Base-by-base conservation (phyloP, 2,329 filamentous ascomycete species). In the Colletotrichum gloeosporioides region DNA sequence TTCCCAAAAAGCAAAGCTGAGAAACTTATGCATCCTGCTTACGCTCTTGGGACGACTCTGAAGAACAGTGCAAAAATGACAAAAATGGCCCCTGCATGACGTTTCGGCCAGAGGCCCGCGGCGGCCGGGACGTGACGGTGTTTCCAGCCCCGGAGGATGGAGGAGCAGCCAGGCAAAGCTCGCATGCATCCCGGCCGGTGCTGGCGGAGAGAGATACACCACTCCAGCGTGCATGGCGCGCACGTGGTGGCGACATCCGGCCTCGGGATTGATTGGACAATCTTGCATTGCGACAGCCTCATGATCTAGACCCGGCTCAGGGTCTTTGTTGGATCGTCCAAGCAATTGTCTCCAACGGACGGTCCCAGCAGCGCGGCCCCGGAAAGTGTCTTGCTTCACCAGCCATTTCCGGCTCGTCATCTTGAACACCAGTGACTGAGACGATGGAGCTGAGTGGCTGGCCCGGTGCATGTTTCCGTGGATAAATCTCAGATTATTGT, bases 261-360 rank as follows among this genome's bases (percentile, higher is more conserved):
- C 32, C 44, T 53, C 34, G 25, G 32, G 27, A 67, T 64, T 65
- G 57, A 75, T 68, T 67, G 75, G 72, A 10, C 22, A 44, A 75
- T 55, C 55, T 63, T 31, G 39, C 32, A 67, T 44, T 29, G 39
- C 64, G 59, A 29, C 67, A 75, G 75, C 72, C 72, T 72, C 75
- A 65, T 71, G 67, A 75, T 77, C 72, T 75, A 15, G 34, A 68
- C 39, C 27, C 16, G n/a, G 22, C 18, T 55, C 18, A 69, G 27
- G 22, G 32, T 22, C 27, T 29, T 34, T 53, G 18, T 39, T 18
- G 32, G 57, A 77, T 75, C 67, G 67, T 59, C 27, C 32, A 39
- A 49, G 66, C 53, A 68, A 61, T 49, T 70, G 44, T 34, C 22
- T 44, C 55, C 34, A n/a, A 25, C 32, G 22, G 18, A n/a, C 27